Percentiles rank a stretch among this genome's conserved stretches.
phyloP scores from a whole-genome alignment of 768 basidiomycete genomes.

The Pulveroboletus frians region DNA sequence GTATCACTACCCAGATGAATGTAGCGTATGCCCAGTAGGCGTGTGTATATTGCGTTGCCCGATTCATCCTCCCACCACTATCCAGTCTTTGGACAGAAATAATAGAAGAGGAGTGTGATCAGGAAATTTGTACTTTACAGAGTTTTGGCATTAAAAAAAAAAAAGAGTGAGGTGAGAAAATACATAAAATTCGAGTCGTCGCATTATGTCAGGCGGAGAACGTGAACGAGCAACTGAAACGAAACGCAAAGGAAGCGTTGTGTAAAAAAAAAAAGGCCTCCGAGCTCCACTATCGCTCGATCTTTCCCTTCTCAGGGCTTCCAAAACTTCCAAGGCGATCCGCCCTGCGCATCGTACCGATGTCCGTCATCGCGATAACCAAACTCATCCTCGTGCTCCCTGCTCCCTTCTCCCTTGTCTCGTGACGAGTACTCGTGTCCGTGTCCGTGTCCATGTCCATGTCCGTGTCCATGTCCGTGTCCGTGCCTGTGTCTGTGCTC shows the following conservation, averaged over 20 bases:
- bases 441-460: constrained; percentile 11
- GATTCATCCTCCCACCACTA: not conserved
- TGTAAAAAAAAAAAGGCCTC: not conserved
- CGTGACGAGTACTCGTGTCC: constrained; percentile 8
- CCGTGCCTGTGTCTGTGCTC: constrained; percentile 13
- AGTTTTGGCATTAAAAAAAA: not conserved
- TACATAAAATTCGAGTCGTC: not conserved
- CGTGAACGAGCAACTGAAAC: not conserved
- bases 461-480: constrained; percentile 14
- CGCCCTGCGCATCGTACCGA: constrained; percentile 1
- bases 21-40: not conserved
- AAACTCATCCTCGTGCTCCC: constrained; percentile 2
- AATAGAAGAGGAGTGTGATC: not conserved
- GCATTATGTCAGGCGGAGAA: not conserved
- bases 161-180: not conserved
- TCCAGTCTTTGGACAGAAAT: not conserved
- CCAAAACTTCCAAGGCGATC: constrained; percentile 12
- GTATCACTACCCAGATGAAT: not conserved
- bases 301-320: constrained; percentile 5
- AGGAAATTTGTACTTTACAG: not conserved
- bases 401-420: constrained; percentile 5
- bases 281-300: not conserved
- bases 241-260: not conserved
- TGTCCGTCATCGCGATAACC: constrained; percentile 5
- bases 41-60: not conserved